Percentiles rank a stretch among this genome's conserved stretches.
Evolutionary conservation across 108 stramenopile species (phyloP).

Genomic region (Skeletonema marinoi): DNA sequence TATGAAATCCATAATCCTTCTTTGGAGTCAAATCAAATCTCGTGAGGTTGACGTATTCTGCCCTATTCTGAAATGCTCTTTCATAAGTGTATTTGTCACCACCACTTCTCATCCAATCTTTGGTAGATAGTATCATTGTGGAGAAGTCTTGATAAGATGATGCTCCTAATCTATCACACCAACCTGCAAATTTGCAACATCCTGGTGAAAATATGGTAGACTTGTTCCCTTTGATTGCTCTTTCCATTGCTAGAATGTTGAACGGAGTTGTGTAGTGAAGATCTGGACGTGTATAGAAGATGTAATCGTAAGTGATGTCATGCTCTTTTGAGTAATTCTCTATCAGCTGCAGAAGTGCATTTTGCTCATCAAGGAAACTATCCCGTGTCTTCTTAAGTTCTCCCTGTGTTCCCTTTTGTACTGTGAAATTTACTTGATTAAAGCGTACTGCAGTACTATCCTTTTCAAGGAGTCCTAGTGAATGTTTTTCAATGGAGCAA

Average conservation of each 20-base stretch:
- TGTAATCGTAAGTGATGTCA: constrained; percentile 12
- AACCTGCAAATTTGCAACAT: neutral
- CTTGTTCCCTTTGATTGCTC: neutral
- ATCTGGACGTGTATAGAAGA: constrained; percentile 14
- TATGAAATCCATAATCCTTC: constrained; percentile 5
- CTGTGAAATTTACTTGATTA: too few species aligned
- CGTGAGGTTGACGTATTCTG: neutral
- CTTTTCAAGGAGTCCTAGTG: too few species aligned
- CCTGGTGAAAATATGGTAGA: neutral
- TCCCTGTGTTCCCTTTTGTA: too few species aligned
- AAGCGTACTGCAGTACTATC: too few species aligned
- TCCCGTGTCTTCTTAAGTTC: neutral
- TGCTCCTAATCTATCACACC: constrained; percentile 2
- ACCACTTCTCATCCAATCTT: neutral
- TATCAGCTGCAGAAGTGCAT: neutral
- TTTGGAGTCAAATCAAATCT: neutral
- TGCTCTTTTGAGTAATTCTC: neutral
- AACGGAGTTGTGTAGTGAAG: constrained; percentile 1
- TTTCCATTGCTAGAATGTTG: constrained; percentile 3
- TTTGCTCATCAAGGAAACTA: constrained; percentile 1
- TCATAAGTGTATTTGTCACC: neutral
- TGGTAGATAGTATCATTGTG: neutral
- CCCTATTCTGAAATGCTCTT: neutral
- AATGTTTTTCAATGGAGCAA: too few species aligned
- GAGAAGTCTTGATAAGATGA: constrained; percentile 6